Evolutionary conservation across 2,329 filamentous ascomycete genomes (phyloP).

Genomic region (Sporothrix humicola): DNA sequence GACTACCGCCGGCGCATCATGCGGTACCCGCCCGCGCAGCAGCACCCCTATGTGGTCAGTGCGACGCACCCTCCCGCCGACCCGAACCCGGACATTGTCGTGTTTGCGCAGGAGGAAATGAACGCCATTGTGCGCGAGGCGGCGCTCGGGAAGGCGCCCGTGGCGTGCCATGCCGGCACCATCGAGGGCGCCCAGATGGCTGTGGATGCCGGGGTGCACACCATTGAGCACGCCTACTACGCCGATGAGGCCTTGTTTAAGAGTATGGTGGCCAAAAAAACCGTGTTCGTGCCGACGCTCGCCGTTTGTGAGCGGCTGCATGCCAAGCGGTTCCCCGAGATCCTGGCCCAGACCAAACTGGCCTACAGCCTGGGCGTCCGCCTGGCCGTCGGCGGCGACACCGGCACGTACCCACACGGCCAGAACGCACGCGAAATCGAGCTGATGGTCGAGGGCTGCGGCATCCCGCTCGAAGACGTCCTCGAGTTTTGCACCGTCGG

Average conservation of each 20-base stretch:
- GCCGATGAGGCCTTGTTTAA: not conserved
- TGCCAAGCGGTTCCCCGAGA: constrained; percentile 40
- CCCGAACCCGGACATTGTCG: constrained; percentile 51
- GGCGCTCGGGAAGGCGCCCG: constrained; percentile 43
- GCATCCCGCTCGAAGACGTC: constrained; percentile 56
- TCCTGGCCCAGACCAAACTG: constrained; percentile 50
- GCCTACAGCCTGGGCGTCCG: constrained; percentile 56
- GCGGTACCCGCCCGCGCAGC: constrained; percentile 44
- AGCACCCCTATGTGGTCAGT: constrained; percentile 25
- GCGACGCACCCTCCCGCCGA: constrained; percentile 49
- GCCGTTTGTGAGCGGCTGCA: constrained; percentile 50
- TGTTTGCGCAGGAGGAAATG: constrained; percentile 58
- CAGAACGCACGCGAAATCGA: constrained; percentile 59
- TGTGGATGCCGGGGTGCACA: constrained; percentile 53
- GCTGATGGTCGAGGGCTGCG: constrained; percentile 56
- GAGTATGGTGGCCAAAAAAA: constrained; percentile 41
- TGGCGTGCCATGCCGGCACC: constrained; percentile 12
- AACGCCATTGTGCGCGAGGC: constrained; percentile 57
- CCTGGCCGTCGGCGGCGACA: constrained; percentile 60
- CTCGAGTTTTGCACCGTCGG: constrained; percentile 57
- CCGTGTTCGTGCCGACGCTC: constrained; percentile 60
- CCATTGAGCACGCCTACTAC: constrained; percentile 51
- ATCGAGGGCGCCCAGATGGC: constrained; percentile 48
- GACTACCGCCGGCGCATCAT: constrained; percentile 55
- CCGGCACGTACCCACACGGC: constrained; percentile 48